Percentiles rank a stretch among this genome's conserved stretches.
Evolutionary conservation across 805 yeast species (phyloP).

Genomic region (Spathaspora boniae): DNA sequence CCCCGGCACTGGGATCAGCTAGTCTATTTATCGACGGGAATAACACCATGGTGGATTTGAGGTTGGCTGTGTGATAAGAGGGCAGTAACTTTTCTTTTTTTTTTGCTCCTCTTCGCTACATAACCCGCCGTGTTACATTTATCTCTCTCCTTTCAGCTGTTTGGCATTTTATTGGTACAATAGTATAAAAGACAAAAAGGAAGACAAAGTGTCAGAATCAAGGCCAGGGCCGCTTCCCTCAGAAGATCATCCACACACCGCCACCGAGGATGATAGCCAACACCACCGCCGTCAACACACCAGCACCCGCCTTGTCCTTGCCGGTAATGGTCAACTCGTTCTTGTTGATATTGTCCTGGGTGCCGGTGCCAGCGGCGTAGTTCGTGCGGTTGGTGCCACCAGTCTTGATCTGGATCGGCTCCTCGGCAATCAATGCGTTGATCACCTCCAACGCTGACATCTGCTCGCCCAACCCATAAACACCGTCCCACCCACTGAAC

Average conservation of each 20-base stretch:
- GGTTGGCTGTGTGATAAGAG: not conserved
- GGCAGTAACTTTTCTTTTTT: not conserved
- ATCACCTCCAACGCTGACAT: conserved; percentile 71
- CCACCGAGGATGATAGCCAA: conserved; percentile 60
- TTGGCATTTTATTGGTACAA: not conserved
- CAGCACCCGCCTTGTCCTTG: conserved; percentile 87
- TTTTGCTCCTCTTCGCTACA: not conserved
- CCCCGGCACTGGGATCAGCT: conserved; percentile 35
- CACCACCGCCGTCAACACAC: conserved; percentile 75
- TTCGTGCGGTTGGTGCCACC: conserved; percentile 36
- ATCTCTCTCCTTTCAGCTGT: not conserved
- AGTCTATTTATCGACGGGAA: conserved; percentile 37
- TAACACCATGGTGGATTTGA: conserved; percentile 30
- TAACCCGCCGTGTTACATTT: not conserved
- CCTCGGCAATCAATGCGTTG: conserved; percentile 29
- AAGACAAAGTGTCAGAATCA: not conserved
- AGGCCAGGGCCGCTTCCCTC: not conserved
- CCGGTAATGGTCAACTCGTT: conserved; percentile 48
- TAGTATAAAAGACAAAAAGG: not conserved
- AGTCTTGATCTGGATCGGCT: conserved; percentile 30
- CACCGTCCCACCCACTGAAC: conserved; percentile 55
- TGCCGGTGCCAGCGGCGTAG: conserved; percentile 33
- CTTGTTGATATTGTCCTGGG: conserved; percentile 34
- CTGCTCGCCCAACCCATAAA: conserved; percentile 82
- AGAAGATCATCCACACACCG: conserved; percentile 70